Evolutionary conservation across 345 rosid species (phyloP).

Genomic region (Hibiscus trionum): DNA sequence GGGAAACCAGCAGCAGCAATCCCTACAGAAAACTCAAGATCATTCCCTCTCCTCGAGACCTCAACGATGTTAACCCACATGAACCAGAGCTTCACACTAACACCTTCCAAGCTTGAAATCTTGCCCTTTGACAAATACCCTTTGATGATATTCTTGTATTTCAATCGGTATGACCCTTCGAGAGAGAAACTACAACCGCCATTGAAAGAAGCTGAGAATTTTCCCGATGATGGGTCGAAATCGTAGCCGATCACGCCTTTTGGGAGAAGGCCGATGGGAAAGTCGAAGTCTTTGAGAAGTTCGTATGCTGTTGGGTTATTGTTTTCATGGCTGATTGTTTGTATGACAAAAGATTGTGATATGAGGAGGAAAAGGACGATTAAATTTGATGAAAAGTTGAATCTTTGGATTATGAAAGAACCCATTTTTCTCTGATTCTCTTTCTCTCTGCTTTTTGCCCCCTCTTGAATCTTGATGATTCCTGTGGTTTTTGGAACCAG

Average conservation of each 20-base stretch:
- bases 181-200: constrained; percentile 51
- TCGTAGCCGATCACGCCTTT: constrained; percentile 39
- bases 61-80: constrained; percentile 58
- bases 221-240: constrained; percentile 37
- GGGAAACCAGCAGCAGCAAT: constrained; percentile 58
- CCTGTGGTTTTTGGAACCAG: background rate
- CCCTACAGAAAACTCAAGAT: constrained; percentile 56
- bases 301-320: constrained; percentile 37
- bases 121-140: constrained; percentile 40
- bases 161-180: constrained; percentile 52
- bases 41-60: constrained; percentile 44
- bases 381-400: background rate
- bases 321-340: background rate
- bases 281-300: constrained; percentile 26
- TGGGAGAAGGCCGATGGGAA: constrained; percentile 56
- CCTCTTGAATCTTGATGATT: too few species aligned
- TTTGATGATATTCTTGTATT: constrained; percentile 37
- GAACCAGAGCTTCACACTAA: constrained; percentile 52
- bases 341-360: constrained; percentile 4
- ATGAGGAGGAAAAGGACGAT: constrained; percentile 5
- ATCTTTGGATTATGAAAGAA: constrained; percentile 2
- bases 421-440: constrained; percentile 10
- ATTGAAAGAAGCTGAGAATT: constrained; percentile 45
- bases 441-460: background rate
- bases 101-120: constrained; percentile 42